phyloP scores from a whole-genome alignment of 2,329 filamentous ascomycete species.

The Colletotrichum tabaci region DNA sequence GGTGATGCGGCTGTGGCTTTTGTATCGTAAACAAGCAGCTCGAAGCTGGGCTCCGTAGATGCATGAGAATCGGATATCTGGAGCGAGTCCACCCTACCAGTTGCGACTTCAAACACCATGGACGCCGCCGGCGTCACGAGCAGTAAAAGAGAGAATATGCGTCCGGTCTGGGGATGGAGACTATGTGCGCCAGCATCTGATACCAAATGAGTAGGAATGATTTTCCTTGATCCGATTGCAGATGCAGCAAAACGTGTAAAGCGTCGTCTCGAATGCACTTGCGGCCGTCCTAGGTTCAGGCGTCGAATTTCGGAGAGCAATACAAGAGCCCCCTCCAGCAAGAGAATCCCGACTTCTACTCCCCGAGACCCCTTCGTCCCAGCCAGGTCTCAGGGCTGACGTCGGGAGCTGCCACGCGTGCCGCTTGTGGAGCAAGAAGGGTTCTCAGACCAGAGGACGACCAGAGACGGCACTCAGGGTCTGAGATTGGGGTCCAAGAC shows the following conservation, averaged over 20 bases:
- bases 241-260: background rate
- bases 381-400: constrained; percentile 13
- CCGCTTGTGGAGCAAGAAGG: background rate
- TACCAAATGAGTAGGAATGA: background rate
- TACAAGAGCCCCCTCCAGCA: background rate
- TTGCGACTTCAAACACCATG: no score
- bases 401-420: constrained; percentile 8
- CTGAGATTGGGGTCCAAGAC: background rate
- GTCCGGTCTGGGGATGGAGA: background rate
- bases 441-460: constrained; percentile 12
- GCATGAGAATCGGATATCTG: no score
- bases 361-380: constrained; percentile 6
- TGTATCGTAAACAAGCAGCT: background rate
- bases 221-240: background rate
- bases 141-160: background rate
- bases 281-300: background rate
- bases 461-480: background rate
- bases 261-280: background rate
- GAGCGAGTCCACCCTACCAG: no score
- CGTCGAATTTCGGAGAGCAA: background rate
- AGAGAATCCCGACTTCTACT: background rate
- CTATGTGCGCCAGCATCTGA: background rate
- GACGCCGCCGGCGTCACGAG: background rate
- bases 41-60: background rate
- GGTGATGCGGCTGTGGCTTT: background rate